These are phyloP conservation scores for Geoglossum cookeanum DNA, from an alignment of 2,329 filamentous ascomycete species.

Conservation along the genomic window DNA sequence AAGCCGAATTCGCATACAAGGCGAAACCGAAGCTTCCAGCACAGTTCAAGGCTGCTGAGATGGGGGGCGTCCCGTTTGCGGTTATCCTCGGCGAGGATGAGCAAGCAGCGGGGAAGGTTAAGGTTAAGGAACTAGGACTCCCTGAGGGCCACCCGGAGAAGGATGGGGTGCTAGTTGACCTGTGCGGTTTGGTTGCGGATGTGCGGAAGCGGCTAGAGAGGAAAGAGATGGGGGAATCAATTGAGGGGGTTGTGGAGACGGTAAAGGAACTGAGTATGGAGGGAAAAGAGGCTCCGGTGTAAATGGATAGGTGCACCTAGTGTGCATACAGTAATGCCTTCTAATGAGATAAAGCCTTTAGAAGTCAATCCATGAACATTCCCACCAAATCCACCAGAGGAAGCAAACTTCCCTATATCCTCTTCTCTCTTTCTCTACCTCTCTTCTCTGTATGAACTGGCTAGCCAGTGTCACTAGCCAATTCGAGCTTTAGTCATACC, in stretches of 20 bases:
- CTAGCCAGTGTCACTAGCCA: too few relatives aligned
- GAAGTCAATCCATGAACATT: too few relatives aligned
- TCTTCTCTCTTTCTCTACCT: too few relatives aligned
- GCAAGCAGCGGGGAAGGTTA: slow-evolving; percentile 61
- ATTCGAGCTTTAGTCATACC: too few relatives aligned
- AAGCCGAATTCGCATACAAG: slow-evolving; percentile 81
- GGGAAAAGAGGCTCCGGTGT: neutral
- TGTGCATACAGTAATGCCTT: too few relatives aligned
- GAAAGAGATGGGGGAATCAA: slow-evolving; percentile 7
- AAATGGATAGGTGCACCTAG: neutral
- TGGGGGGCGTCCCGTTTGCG: slow-evolving; percentile 60
- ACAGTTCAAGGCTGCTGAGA: slow-evolving; percentile 84
- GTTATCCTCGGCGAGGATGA: slow-evolving; percentile 88
- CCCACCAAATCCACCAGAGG: too few relatives aligned
- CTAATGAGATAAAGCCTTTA: too few relatives aligned
- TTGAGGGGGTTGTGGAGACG: neutral
- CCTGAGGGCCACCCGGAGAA: slow-evolving; percentile 75
- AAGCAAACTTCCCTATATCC: too few relatives aligned
- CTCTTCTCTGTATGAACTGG: too few relatives aligned
- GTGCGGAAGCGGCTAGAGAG: slow-evolving; percentile 32
- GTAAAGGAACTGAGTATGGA: neutral
- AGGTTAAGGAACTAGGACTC: slow-evolving; percentile 71
- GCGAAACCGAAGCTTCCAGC: slow-evolving; percentile 71
- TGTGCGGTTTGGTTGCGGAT: slow-evolving; percentile 42
- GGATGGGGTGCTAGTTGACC: slow-evolving; percentile 58